Conservation (phyloP, 306 rosid genomes). For the Medicago lupulina region DNA sequence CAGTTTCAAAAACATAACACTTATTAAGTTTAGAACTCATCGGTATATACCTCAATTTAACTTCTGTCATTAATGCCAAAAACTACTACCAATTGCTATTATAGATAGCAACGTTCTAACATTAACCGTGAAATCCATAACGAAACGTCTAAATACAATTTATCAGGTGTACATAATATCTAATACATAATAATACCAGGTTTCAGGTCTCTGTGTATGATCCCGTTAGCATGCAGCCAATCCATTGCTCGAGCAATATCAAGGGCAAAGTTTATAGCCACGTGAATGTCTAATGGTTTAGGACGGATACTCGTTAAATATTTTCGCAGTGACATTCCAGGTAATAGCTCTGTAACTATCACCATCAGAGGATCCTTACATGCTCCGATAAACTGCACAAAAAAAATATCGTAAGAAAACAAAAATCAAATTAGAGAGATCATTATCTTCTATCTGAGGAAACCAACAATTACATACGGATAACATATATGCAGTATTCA, state of each 20-base stretch:
- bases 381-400: slow-evolving; percentile 91
- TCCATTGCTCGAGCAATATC: slow-evolving; percentile 98
- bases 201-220: slow-evolving; percentile 95
- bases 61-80: background rate
- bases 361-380: slow-evolving; percentile 98
- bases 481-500: slow-evolving; percentile 7
- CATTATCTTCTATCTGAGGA: slow-evolving; percentile 34
- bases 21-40: slow-evolving; percentile 10
- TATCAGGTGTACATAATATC: slow-evolving; percentile 7
- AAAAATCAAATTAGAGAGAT: slow-evolving; percentile 16
- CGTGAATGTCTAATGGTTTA: slow-evolving; percentile 57
- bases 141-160: slow-evolving; percentile 6
- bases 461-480: slow-evolving; percentile 8
- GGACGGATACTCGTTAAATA: slow-evolving; percentile 78
- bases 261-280: slow-evolving; percentile 79
- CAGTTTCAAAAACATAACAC: slow-evolving; percentile 23
- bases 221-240: slow-evolving; percentile 96
- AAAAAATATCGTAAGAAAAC: background rate
- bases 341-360: slow-evolving; percentile 92
- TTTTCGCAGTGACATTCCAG: slow-evolving; percentile 95
- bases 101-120: no score
- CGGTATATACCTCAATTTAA: slow-evolving; percentile 13
- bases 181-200: slow-evolving; percentile 65
- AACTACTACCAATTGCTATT: background rate
- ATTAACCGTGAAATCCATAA: slow-evolving; percentile 3